These are phyloP conservation scores for Sordariomycetes sp. DNA, from an alignment of 2,329 filamentous ascomycete genomes.

Conservation along the genomic window DNA sequence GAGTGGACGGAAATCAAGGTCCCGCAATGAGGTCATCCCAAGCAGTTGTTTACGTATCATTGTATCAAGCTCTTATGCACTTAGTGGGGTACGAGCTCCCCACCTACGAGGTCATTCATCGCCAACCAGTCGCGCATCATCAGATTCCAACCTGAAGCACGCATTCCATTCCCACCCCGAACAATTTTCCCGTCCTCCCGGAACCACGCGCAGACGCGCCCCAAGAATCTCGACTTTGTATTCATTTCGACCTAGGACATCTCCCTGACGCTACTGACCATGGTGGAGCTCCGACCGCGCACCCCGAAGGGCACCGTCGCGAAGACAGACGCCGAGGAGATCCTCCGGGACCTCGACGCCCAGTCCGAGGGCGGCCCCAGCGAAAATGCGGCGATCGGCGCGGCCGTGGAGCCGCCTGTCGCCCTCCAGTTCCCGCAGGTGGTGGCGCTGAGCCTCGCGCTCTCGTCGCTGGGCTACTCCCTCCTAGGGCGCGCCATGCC, in stretches of 20 bases:
- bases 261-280: not conserved
- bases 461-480: conserved; percentile 56
- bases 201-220: not conserved
- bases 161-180: not conserved
- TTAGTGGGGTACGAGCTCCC: not conserved
- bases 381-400: not conserved
- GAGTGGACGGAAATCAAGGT: not conserved
- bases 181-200: not conserved
- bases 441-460: conserved; percentile 42
- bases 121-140: not conserved
- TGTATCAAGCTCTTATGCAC: not conserved
- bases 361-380: not conserved
- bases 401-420: conserved; percentile 25
- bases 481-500: conserved; percentile 47
- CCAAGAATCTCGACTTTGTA: not conserved
- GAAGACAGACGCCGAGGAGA: not conserved
- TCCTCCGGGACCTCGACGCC: not conserved
- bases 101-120: not conserved
- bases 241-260: not conserved
- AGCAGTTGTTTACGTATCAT: not conserved
- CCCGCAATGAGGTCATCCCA: not conserved
- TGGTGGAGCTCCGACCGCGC: conserved; percentile 4
- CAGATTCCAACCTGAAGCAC: not conserved
- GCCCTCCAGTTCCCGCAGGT: conserved; percentile 41
- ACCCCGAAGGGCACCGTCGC: not conserved